phyloP scores from a whole-genome alignment of 352 stramenopile species.

The Phytopythium vexans region DNA sequence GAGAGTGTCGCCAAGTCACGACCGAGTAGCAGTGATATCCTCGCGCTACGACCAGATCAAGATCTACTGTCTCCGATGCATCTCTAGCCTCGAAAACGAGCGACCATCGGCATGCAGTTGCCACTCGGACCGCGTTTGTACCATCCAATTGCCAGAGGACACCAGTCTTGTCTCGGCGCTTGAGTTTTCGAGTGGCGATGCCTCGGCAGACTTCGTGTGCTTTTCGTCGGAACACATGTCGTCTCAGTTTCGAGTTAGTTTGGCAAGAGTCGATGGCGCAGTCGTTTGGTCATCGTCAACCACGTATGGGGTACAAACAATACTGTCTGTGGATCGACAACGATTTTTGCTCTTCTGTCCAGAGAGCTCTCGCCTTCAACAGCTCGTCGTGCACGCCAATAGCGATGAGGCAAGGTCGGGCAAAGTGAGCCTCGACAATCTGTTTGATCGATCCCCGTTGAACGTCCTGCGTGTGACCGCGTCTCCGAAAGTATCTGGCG shows the following conservation, averaged over 20 bases:
- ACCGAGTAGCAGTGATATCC: conserved; percentile 17
- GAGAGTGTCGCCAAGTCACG: conserved; percentile 20
- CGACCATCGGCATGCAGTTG: conserved; percentile 1
- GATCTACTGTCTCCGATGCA: background rate
- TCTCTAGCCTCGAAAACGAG: too few relatives aligned
- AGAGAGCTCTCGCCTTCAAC: conserved; percentile 12
- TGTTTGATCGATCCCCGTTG: conserved; percentile 22
- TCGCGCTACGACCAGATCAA: conserved; percentile 12
- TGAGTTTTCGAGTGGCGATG: conserved; percentile 11
- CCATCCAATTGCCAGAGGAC: background rate
- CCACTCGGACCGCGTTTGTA: background rate
- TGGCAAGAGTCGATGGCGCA: background rate
- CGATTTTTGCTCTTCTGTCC: conserved; percentile 12
- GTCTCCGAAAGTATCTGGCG: conserved; percentile 9
- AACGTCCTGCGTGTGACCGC: conserved; percentile 14
- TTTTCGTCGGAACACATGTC: conserved; percentile 11
- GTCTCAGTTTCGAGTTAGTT: background rate
- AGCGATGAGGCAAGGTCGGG: too few relatives aligned
- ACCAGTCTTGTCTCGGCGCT: conserved; percentile 10
- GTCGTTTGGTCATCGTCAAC: too few relatives aligned
- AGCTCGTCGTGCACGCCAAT: conserved; percentile 5
- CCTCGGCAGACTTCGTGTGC: conserved; percentile 12
- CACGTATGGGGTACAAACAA: too few relatives aligned
- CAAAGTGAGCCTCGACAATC: background rate
- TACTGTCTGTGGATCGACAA: background rate